Evolutionary conservation across 495 filamentous ascomycete species (phyloP).

Genomic region (Penicillium subrubescens): DNA sequence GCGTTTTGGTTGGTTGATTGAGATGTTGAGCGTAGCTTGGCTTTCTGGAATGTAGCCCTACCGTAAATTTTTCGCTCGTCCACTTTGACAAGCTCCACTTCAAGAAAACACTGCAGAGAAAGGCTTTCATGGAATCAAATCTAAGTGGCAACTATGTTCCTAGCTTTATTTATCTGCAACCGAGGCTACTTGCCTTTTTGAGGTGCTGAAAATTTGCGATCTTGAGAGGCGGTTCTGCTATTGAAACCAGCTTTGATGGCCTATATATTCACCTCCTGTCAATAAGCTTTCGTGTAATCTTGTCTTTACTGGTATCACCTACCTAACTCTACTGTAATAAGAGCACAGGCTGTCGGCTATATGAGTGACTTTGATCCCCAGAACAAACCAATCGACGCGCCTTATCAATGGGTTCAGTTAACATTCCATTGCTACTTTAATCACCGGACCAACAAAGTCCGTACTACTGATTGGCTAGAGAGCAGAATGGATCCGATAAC

Average conservation of each 20-base stretch:
- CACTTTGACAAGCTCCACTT: neutral
- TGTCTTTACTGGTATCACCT: no score
- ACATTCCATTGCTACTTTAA: constrained; percentile 19
- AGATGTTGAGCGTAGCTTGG: neutral
- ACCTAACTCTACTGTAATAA: neutral
- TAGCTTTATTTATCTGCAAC: no score
- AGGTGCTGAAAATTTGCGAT: no score
- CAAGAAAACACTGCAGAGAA: neutral
- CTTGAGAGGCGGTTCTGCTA: no score
- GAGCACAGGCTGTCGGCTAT: neutral
- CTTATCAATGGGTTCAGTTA: constrained; percentile 11
- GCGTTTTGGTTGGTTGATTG: neutral
- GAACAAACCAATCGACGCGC: neutral
- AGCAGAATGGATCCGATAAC: neutral
- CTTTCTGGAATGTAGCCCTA: neutral
- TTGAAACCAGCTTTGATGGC: no score
- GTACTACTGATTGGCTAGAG: neutral
- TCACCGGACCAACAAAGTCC: neutral
- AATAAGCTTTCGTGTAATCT: no score
- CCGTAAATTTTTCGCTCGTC: neutral
- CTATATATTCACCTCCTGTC: no score
- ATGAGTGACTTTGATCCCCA: neutral
- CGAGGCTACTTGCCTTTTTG: no score
- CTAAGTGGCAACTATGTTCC: no score
- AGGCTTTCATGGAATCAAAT: no score